These are phyloP conservation scores for Gomphus bonarii DNA, from an alignment of 1,284 basidiomycete genomes.

Conservation along the genomic window DNA sequence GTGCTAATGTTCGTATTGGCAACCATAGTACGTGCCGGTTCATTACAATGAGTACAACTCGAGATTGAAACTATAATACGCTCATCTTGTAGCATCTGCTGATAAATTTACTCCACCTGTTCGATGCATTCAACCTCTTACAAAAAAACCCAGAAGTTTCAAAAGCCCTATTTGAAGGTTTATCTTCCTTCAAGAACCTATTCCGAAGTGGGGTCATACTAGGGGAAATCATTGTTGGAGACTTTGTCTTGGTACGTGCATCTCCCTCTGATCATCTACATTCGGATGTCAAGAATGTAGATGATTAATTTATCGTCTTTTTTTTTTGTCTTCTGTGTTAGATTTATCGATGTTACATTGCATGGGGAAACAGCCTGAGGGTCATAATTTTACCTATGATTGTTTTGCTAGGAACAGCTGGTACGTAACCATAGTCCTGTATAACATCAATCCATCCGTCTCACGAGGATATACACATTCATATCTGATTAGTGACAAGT, in stretches of 20 bases:
- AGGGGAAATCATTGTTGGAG: background rate
- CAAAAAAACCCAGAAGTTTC: background rate
- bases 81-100: background rate
- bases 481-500: background rate
- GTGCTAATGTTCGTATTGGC: constrained; percentile 2
- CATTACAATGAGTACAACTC: too few relatives aligned
- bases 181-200: background rate
- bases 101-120: background rate
- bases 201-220: background rate
- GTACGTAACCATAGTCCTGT: background rate
- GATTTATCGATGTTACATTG: constrained; percentile 7
- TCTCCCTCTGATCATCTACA: background rate
- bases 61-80: too few relatives aligned
- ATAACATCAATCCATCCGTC: background rate
- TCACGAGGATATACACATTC: too few relatives aligned
- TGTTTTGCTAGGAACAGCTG: background rate
- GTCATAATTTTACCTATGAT: constrained; percentile 6
- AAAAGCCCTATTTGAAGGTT: background rate
- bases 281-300: background rate
- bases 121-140: background rate
- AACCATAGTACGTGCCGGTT: background rate
- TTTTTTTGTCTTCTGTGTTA: background rate
- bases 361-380: constrained; percentile 1
- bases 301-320: background rate
- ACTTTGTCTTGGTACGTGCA: background rate